A percentile compares a stretch with the other conserved stretches of the same genome.
Conservation (phyloP, 106 monocot genomes). For the Cymbidium sinense region DNA sequence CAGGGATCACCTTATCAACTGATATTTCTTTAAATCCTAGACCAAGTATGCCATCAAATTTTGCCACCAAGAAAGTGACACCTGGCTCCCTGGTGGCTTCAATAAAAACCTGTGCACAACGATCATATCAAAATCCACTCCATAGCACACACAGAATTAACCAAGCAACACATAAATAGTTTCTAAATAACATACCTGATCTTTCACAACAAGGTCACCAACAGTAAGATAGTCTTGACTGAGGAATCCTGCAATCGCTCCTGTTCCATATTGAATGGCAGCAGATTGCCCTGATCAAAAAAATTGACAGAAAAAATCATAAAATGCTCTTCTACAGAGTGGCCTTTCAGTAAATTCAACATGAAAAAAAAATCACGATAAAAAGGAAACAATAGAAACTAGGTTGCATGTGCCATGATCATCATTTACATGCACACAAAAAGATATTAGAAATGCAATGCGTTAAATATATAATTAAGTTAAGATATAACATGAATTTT, state of each 20-base stretch:
- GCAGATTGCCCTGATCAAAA: conserved; percentile 58
- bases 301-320: not conserved
- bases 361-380: no score
- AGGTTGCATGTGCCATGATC: no score
- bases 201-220: conserved; percentile 68
- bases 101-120: conserved; percentile 37
- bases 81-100: conserved; percentile 57
- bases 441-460: no score
- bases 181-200: conserved; percentile 41
- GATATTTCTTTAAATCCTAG: conserved; percentile 68
- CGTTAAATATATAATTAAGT: not conserved
- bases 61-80: conserved; percentile 48
- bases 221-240: conserved; percentile 65
- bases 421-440: no score
- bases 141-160: not conserved
- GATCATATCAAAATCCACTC: not conserved
- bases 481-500: not conserved
- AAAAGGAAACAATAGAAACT: no score
- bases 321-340: not conserved
- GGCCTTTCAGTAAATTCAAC: conserved; percentile 3
- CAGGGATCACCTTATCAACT: conserved; percentile 38
- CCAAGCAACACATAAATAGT: not conserved
- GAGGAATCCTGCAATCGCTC: conserved; percentile 72
- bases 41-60: conserved; percentile 68
- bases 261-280: conserved; percentile 80